Percentiles rank a stretch among this genome's conserved stretches.
phyloP scores from a whole-genome alignment of 1,139 yeast genomes.

The Candida sanyaensis region DNA sequence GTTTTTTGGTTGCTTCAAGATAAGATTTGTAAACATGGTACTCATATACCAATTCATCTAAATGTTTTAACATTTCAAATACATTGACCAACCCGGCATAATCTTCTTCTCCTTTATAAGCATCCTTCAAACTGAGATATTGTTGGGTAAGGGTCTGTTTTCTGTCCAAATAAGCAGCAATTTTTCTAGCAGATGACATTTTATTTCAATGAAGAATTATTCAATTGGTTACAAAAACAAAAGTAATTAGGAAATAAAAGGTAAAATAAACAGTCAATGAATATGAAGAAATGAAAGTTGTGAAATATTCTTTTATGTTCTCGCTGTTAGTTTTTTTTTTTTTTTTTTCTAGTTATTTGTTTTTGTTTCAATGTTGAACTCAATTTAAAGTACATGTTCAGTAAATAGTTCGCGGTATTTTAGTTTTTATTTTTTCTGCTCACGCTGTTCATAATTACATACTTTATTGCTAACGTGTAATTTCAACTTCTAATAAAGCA shows the following conservation, averaged over 20 bases:
- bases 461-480: neutral
- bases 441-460: neutral
- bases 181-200: conserved; percentile 17
- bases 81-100: conserved; percentile 14
- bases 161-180: conserved; percentile 22
- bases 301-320: too few relatives aligned
- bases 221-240: neutral
- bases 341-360: too few relatives aligned
- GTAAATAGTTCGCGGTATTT: too few relatives aligned
- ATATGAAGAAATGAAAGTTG: too few relatives aligned
- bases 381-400: too few relatives aligned
- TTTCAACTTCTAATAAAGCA: too few relatives aligned
- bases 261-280: too few relatives aligned
- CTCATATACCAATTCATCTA: conserved; percentile 27
- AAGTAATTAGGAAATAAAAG: neutral
- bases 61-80: conserved; percentile 20
- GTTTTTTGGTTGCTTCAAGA: conserved; percentile 13
- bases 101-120: conserved; percentile 15
- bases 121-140: conserved; percentile 19
- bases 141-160: conserved; percentile 17
- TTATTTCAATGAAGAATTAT: neutral
- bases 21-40: conserved; percentile 21
- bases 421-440: neutral
- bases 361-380: too few relatives aligned
- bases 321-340: too few relatives aligned